Conservation (phyloP, 176 grass and related monocot genomes). For the Carex pumila region DNA sequence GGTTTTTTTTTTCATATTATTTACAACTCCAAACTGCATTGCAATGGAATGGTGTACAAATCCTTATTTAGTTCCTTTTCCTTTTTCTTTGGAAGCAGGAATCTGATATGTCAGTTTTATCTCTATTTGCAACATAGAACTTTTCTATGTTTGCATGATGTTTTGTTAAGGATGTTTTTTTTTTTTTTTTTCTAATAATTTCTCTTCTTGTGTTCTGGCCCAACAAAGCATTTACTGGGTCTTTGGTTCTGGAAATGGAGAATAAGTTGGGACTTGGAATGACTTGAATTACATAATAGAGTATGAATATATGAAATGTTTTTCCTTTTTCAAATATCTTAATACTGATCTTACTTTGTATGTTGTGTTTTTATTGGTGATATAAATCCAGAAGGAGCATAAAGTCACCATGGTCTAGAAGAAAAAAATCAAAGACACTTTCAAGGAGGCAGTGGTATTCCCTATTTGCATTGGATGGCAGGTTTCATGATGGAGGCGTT, state of each 20-base stretch:
- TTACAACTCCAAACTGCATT: not conserved
- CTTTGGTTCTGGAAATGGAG: not conserved
- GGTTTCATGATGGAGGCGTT: conserved; percentile 30
- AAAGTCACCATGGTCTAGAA: conserved; percentile 41
- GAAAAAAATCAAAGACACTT: conserved; percentile 33
- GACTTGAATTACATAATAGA: not conserved
- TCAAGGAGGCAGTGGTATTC: conserved; percentile 28
- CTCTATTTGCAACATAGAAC: not conserved
- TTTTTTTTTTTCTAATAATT: not conserved
- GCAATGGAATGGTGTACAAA: not conserved
- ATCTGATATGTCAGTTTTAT: not conserved
- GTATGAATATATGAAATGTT: not conserved
- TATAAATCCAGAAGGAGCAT: conserved; percentile 24
- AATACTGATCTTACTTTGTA: not conserved
- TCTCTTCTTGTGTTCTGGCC: not conserved
- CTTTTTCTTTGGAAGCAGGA: not conserved
- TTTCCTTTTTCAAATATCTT: not conserved
- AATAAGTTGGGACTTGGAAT: not conserved
- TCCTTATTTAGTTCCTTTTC: not conserved
- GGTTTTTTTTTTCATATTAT: not conserved
- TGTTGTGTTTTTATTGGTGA: not conserved
- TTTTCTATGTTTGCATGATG: not conserved
- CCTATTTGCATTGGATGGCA: conserved; percentile 34
- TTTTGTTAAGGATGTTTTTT: not conserved
- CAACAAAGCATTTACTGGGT: not conserved